Percentiles rank a stretch among this genome's conserved stretches.
Evolutionary conservation across 345 rosid genomes (phyloP).

Genomic region (Syzygium aqueum): DNA sequence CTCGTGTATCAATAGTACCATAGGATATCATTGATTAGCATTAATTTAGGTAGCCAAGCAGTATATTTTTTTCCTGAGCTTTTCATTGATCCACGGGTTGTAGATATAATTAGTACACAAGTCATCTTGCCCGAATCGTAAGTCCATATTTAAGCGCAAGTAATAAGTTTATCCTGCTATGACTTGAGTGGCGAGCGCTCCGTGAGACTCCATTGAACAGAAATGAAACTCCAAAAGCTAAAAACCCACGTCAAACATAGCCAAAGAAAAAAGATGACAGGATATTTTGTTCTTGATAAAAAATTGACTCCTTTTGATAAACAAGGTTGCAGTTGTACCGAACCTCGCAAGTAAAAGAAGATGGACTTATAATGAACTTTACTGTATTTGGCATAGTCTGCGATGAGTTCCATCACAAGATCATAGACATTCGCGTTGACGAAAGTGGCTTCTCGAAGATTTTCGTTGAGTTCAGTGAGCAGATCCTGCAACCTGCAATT

Average conservation of each 20-base stretch:
- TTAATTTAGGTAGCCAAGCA: not conserved
- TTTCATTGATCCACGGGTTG: not conserved
- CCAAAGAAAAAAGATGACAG: not conserved
- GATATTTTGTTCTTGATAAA: not conserved
- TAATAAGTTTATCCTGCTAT: not conserved
- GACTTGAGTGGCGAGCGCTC: not conserved
- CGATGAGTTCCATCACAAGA: conserved; percentile 78
- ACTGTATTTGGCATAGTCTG: conserved; percentile 65
- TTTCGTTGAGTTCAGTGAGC: conserved; percentile 42
- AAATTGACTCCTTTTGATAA: not conserved
- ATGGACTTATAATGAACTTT: not conserved
- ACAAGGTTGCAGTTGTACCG: not conserved
- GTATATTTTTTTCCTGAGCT: not conserved
- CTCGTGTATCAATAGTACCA: not conserved
- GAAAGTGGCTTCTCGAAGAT: conserved; percentile 58
- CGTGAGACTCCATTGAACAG: not conserved
- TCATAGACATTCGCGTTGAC: conserved; percentile 74
- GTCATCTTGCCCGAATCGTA: not conserved
- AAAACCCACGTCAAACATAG: not conserved
- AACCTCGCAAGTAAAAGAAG: not conserved
- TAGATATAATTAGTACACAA: not conserved
- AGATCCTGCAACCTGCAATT: conserved; percentile 58
- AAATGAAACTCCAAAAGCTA: not conserved
- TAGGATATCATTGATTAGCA: not conserved
- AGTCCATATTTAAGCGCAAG: not conserved